Percentiles rank a stretch among this genome's conserved stretches.
Evolutionary conservation across 345 rosid genomes (phyloP).

Genomic region (Combretum micranthum): DNA sequence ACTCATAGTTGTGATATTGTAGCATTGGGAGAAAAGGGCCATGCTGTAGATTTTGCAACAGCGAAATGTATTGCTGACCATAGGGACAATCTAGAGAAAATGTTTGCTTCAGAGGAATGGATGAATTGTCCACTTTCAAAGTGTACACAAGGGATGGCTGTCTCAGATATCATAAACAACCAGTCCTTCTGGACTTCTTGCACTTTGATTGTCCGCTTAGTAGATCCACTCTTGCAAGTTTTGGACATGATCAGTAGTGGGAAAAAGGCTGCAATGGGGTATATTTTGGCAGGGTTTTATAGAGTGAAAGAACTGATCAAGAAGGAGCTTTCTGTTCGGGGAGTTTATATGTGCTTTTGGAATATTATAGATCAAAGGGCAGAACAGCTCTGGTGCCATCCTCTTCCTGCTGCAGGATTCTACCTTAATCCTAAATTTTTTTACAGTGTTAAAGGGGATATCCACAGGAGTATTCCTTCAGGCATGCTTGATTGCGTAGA

Average conservation of each 20-base stretch:
- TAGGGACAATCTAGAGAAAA: constrained; percentile 49
- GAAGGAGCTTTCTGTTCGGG: constrained; percentile 45
- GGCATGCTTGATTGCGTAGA: constrained; percentile 76
- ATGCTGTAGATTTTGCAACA: constrained; percentile 55
- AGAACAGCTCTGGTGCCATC: constrained; percentile 57
- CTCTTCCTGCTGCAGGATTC: constrained; percentile 78
- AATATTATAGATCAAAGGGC: constrained; percentile 67
- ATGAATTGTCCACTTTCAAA: constrained; percentile 51
- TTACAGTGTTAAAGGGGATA: constrained; percentile 49
- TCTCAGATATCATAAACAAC: constrained; percentile 41
- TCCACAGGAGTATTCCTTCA: constrained; percentile 45
- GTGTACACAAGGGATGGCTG: constrained; percentile 52
- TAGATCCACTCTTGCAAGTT: constrained; percentile 53
- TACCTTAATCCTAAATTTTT: constrained; percentile 79
- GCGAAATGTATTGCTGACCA: constrained; percentile 42
- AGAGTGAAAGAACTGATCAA: constrained; percentile 66
- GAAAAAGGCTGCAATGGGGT: constrained; percentile 74
- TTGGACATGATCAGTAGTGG: constrained; percentile 37
- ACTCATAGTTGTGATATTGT: constrained; percentile 63
- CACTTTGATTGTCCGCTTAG: constrained; percentile 34
- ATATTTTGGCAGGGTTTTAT: constrained; percentile 59
- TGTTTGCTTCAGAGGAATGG: constrained; percentile 82
- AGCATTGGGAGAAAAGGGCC: constrained; percentile 38
- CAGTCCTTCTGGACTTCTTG: constrained; percentile 62
- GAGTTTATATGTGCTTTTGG: constrained; percentile 60